phyloP scores from a whole-genome alignment of 177 flowering plant species.

The Vitis hybrid region DNA sequence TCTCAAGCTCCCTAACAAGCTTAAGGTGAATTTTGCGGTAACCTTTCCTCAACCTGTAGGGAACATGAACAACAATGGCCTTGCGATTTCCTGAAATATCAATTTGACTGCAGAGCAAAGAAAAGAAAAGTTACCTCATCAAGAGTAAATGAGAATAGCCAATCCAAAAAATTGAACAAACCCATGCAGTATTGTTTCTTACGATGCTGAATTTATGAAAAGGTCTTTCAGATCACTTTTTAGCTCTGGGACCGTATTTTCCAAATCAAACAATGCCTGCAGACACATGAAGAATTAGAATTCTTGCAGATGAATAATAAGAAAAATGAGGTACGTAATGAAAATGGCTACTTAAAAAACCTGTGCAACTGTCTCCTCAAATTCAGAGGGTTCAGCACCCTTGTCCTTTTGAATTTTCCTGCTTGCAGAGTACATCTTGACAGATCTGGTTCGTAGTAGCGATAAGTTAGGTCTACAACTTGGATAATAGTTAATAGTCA shows the following conservation, averaged over 20 bases:
- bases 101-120: slow-evolving; percentile 53
- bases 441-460: slow-evolving; percentile 3
- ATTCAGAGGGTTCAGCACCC: slow-evolving; percentile 55
- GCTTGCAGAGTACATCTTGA: slow-evolving; percentile 26
- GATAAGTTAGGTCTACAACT: too few relatives aligned
- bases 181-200: neutral
- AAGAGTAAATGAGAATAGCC: too few relatives aligned
- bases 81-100: slow-evolving; percentile 78
- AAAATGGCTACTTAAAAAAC: slow-evolving; percentile 14
- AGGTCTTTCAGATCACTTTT: slow-evolving; percentile 44
- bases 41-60: slow-evolving; percentile 80
- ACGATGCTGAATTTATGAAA: slow-evolving; percentile 37
- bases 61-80: slow-evolving; percentile 83
- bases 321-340: too few relatives aligned
- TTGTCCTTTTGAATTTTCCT: slow-evolving; percentile 62
- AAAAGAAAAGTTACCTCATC: too few relatives aligned
- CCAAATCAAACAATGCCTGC: slow-evolving; percentile 42
- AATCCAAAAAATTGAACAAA: neutral
- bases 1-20: slow-evolving; percentile 94
- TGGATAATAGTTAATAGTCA: too few relatives aligned
- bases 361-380: slow-evolving; percentile 68
- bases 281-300: neutral
- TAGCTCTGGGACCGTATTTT: slow-evolving; percentile 37
- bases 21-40: slow-evolving; percentile 78
- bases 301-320: too few relatives aligned